phyloP scores from a whole-genome alignment of 495 filamentous ascomycete species.

The Lophiotrema nucula region DNA sequence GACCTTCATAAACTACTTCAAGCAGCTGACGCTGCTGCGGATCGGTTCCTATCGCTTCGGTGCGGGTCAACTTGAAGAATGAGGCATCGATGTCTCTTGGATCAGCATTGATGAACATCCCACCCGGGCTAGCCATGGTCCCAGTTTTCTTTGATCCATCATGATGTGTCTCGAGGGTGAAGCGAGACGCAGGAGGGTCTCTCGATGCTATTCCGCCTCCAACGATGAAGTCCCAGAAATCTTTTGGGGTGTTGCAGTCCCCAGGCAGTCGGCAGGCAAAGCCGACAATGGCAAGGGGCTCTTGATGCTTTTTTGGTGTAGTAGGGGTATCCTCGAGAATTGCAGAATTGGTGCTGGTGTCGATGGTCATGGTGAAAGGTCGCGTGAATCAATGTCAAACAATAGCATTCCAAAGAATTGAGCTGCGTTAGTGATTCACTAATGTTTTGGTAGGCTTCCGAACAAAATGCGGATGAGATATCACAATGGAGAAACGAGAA shows the following conservation, averaged over 20 bases:
- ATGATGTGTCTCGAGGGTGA: constrained; percentile 2
- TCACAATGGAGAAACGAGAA: too few species aligned
- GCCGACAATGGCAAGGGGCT: constrained; percentile 61
- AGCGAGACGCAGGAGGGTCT: background rate
- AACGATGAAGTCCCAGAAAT: constrained; percentile 58
- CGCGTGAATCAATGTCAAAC: too few species aligned
- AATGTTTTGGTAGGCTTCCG: too few species aligned
- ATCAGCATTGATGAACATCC: constrained; percentile 7
- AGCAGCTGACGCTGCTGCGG: constrained; percentile 10
- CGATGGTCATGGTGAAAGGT: too few species aligned
- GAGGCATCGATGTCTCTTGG: background rate
- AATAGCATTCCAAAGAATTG: too few species aligned
- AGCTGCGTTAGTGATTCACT: too few species aligned
- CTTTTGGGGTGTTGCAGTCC: constrained; percentile 49
- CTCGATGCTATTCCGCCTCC: constrained; percentile 39
- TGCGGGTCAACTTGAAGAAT: background rate
- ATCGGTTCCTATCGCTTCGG: constrained; percentile 5
- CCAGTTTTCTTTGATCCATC: background rate
- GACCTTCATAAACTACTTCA: constrained; percentile 1
- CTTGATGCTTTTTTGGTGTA: too few species aligned
- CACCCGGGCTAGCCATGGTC: background rate
- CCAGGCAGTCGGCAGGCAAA: constrained; percentile 64
- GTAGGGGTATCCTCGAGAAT: too few species aligned
- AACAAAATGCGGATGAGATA: too few species aligned
- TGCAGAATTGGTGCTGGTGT: too few species aligned